Evolutionary conservation across 1,284 basidiomycete species (phyloP).

Genomic region (Leccinum subspadiceum): DNA sequence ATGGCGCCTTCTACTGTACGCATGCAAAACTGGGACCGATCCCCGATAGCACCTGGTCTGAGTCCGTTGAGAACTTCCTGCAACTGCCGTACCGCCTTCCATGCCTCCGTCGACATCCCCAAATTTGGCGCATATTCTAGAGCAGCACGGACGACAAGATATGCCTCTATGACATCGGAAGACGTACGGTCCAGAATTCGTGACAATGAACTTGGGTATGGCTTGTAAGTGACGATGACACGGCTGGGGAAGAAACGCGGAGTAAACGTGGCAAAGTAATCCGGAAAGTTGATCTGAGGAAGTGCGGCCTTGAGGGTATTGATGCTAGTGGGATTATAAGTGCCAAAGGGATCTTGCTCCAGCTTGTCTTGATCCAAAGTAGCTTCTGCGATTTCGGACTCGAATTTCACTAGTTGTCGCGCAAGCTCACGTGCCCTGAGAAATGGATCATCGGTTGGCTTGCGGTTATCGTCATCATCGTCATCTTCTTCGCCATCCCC

Average conservation of each 20-base stretch:
- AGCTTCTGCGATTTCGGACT: constrained; percentile 77
- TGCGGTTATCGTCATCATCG: constrained; percentile 45
- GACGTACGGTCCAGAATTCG: constrained; percentile 69
- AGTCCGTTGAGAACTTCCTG: constrained; percentile 78
- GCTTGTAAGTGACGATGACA: constrained; percentile 84
- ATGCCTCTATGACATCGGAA: constrained; percentile 79
- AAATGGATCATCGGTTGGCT: constrained; percentile 34
- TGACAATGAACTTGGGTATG: constrained; percentile 70
- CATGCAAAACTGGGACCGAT: constrained; percentile 78
- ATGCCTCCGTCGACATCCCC: constrained; percentile 70
- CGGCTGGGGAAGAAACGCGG: constrained; percentile 74
- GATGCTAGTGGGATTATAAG: constrained; percentile 84
- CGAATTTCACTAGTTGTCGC: constrained; percentile 75
- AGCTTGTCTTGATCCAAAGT: constrained; percentile 77
- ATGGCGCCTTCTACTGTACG: constrained; percentile 60
- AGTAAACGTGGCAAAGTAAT: constrained; percentile 84
- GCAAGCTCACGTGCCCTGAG: constrained; percentile 64
- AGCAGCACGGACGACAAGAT: constrained; percentile 75
- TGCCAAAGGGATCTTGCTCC: constrained; percentile 77
- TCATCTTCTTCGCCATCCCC: constrained; percentile 65
- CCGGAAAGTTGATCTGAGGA: constrained; percentile 76
- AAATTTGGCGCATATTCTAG: constrained; percentile 67
- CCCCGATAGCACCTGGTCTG: constrained; percentile 82
- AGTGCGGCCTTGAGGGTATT: constrained; percentile 71
- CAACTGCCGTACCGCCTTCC: constrained; percentile 70